Conservation (phyloP, 2,329 filamentous ascomycete genomes). For the Penicillium polonicum region DNA sequence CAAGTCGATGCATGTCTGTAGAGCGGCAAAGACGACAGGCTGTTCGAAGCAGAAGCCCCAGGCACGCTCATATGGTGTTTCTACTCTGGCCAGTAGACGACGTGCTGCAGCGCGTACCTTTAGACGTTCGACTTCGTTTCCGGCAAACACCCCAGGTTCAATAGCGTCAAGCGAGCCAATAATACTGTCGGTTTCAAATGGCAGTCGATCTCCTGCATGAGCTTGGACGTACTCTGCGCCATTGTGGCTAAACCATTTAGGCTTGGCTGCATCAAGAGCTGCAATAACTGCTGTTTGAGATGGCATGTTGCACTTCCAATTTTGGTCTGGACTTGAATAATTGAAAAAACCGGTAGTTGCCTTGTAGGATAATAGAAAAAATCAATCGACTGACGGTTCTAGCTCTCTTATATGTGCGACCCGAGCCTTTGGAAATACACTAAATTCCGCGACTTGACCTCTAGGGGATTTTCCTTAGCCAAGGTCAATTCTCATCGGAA, state of each 20-base stretch:
- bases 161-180: conserved; percentile 22
- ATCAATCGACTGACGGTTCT: background rate
- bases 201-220: background rate
- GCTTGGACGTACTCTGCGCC: background rate
- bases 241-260: background rate
- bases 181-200: conserved; percentile 13
- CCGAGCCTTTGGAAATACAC: background rate
- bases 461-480: background rate
- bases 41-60: conserved; percentile 35
- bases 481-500: background rate
- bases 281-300: background rate
- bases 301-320: conserved; percentile 13
- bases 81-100: conserved; percentile 31
- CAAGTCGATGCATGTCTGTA: conserved; percentile 33
- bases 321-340: background rate
- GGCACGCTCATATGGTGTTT: conserved; percentile 35
- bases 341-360: background rate
- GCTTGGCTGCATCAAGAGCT: background rate
- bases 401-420: background rate
- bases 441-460: background rate
- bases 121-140: conserved; percentile 26
- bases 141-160: conserved; percentile 14
- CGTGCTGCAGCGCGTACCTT: conserved; percentile 30
- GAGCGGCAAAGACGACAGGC: conserved; percentile 31
- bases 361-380: background rate